Conservation (phyloP, 2,329 filamentous ascomycete genomes). For the Leptographium radiaticola region DNA sequence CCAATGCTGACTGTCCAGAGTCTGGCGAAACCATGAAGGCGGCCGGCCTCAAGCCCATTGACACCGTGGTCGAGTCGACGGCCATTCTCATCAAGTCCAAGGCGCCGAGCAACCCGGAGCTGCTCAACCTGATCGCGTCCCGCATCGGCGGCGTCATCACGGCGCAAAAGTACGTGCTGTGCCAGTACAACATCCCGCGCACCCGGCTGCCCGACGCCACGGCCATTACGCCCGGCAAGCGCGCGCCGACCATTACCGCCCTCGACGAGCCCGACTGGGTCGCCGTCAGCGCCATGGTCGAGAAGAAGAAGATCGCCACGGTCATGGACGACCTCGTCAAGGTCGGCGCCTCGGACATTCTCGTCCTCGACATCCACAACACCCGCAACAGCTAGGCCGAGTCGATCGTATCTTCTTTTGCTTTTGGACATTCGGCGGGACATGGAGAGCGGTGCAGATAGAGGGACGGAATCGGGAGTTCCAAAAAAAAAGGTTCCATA, state of each 20-base stretch:
- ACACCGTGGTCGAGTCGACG: constrained; percentile 78
- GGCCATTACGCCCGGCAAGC: constrained; percentile 81
- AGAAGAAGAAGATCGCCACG: constrained; percentile 70
- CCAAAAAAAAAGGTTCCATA: not conserved
- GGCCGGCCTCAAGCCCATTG: constrained; percentile 84
- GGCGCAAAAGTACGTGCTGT: constrained; percentile 85
- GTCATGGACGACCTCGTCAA: constrained; percentile 76
- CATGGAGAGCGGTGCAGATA: not conserved
- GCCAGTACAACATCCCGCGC: constrained; percentile 88
- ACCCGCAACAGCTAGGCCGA: constrained; percentile 14
- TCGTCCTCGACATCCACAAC: constrained; percentile 80
- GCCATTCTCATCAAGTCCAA: constrained; percentile 89
- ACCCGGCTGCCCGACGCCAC: constrained; percentile 51
- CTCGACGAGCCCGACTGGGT: constrained; percentile 87
- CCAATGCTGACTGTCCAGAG: constrained; percentile 38
- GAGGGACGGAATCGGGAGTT: not conserved
- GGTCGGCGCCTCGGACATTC: constrained; percentile 70
- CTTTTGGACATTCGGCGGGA: not conserved
- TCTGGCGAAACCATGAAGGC: constrained; percentile 98
- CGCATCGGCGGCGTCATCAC: constrained; percentile 91
- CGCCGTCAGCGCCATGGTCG: constrained; percentile 87
- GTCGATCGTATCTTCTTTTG: not conserved
- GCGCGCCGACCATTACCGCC: constrained; percentile 81
- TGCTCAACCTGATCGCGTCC: constrained; percentile 73
- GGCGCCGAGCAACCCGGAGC: constrained; percentile 61